Evolutionary conservation across 306 rosid species (phyloP).

Genomic region (Ormosia semicastrata): DNA sequence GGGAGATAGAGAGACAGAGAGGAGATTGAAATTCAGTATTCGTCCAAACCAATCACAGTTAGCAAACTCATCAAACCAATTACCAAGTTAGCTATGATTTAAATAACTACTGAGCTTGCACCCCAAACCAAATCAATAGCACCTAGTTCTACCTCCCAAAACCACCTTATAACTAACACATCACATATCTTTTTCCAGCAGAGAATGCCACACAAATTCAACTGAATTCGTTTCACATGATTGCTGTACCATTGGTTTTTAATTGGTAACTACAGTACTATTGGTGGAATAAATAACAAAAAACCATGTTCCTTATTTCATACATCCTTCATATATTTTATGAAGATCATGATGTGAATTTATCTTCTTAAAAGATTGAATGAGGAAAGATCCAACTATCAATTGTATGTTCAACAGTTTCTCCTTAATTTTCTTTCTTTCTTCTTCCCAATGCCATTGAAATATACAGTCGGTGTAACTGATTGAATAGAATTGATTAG

Average conservation of each 20-base stretch:
- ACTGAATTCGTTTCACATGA: background rate
- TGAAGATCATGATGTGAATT: background rate
- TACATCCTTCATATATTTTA: background rate
- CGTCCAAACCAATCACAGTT: background rate
- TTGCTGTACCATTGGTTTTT: background rate
- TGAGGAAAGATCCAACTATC: background rate
- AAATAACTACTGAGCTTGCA: background rate
- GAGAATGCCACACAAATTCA: background rate
- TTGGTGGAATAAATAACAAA: background rate
- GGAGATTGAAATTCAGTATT: background rate
- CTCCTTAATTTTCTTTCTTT: background rate
- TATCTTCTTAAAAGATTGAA: background rate
- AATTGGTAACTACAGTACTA: background rate
- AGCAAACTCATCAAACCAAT: slow-evolving; percentile 9
- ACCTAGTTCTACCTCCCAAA: background rate
- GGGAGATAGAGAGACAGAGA: background rate
- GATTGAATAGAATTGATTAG: background rate
- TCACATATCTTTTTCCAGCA: background rate
- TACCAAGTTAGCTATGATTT: background rate
- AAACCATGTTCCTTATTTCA: background rate
- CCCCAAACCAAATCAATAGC: background rate
- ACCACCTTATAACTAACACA: background rate
- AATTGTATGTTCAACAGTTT: background rate
- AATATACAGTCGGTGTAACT: background rate
- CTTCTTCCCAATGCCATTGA: background rate